Base-by-base conservation (phyloP, 176 grass and related monocot genomes). In the Bonia amplexicaulis region DNA sequence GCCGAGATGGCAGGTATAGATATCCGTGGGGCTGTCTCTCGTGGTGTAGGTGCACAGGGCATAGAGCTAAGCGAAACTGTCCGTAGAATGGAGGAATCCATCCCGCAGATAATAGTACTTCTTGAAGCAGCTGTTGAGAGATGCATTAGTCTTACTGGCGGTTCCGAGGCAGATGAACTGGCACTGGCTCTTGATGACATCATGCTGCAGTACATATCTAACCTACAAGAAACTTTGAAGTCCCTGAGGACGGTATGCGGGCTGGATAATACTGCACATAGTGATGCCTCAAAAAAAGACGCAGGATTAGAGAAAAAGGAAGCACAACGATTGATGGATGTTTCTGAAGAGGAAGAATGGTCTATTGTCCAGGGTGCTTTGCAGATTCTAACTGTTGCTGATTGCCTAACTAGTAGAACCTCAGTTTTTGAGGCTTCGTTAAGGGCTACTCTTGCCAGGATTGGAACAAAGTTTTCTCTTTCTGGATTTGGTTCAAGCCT, bases 31-130 rank as follows among this genome's bases (percentile, higher is more conserved):
- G 97, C 93, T 17, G 82, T 99, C 52, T 71, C 97, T 77, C 91
- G 97, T 82, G 97, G 93, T 69, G 86, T 94, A 25, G 97, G 93
- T 66, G 93, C 93, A 76, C 97, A 99, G 79, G 97, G 96, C 79
- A 99, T 99, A 89, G 96, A 99, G 85, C 84, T 99, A 47, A 96
- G 97, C 75, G 97, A 99, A 94, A 96, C 97, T 72, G 93, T 99
- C 55, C 83, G 93, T 46, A 92, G 97, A 90, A 96, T 99, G 97
- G 93, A 99, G 78, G 97, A 99, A 91, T 96, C 97, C 63, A 93
- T 99, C 73, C 93, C 97, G 16, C 93, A 99, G 84, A 86, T 96
- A 64, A 88, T 96, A 77, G 80, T 96, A 52, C 92, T 94, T 82
- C 90, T 99, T 86, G 96, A 96, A 96, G 91, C 93, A 86, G 90